Percentiles rank a stretch among this genome's conserved stretches.
These are phyloP conservation scores for Aspergillus latus DNA, from an alignment of 2,329 filamentous ascomycete species.

Conservation along the genomic window DNA sequence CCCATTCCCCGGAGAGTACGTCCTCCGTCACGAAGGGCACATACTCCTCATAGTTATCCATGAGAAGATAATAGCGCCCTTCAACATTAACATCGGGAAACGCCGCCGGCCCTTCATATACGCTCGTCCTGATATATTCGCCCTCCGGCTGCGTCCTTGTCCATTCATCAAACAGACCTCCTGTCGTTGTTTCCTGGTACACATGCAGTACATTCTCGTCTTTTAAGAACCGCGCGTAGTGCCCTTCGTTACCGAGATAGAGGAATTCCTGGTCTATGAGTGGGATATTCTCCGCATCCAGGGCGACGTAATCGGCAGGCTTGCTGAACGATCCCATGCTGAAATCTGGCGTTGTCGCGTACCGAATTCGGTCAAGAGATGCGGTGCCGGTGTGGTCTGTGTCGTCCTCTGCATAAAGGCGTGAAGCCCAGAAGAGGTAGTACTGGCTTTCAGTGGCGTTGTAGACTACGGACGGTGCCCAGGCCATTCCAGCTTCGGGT, in stretches of 20 bases:
- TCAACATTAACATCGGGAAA: background rate
- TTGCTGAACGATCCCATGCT: background rate
- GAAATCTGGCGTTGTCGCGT: constrained; percentile 10
- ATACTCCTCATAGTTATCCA: constrained; percentile 15
- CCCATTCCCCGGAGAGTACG: background rate
- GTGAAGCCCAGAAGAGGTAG: constrained; percentile 11
- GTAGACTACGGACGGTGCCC: constrained; percentile 8
- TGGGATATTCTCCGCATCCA: constrained; percentile 2
- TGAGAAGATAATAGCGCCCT: constrained; percentile 1
- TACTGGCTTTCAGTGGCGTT: constrained; percentile 3
- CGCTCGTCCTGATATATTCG: background rate
- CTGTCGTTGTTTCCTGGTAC: constrained; percentile 7
- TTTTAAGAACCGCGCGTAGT: constrained; percentile 7
- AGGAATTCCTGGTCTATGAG: constrained; percentile 15
- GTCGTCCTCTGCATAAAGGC: background rate
- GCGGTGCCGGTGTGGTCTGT: background rate
- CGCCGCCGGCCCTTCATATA: constrained; percentile 5
- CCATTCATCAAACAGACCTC: constrained; percentile 7
- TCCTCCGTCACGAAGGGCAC: constrained; percentile 5
- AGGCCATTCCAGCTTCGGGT: constrained; percentile 8
- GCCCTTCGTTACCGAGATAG: background rate
- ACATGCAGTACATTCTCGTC: constrained; percentile 7
- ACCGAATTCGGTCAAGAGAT: constrained; percentile 8
- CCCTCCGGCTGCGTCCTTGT: background rate
- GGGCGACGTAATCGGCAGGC: constrained; percentile 8